These are phyloP conservation scores for Limnanthes douglasii DNA, from an alignment of 345 rosid species.

Conservation along the genomic window DNA sequence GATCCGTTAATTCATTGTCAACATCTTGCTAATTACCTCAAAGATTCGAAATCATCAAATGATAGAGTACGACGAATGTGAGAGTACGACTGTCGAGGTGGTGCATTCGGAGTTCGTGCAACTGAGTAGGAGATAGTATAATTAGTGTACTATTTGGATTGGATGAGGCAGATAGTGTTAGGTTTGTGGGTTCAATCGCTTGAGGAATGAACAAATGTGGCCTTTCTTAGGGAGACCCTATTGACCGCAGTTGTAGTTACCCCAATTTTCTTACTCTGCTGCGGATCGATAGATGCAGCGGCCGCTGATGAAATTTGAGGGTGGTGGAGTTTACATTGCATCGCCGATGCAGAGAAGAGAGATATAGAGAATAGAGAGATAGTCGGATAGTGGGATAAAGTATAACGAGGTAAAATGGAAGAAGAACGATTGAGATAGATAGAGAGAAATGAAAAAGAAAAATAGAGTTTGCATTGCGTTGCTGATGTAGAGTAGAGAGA, in stretches of 20 bases:
- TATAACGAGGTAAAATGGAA: slow-evolving; percentile 2
- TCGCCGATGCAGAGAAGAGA: slow-evolving; percentile 5
- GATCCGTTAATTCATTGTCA: slow-evolving; percentile 14
- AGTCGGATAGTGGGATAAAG: no score
- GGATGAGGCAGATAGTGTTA: no score
- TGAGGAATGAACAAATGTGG: slow-evolving; percentile 35
- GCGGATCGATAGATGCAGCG: slow-evolving; percentile 33
- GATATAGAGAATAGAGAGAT: no score
- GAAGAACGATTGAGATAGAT: background rate
- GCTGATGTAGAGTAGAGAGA: background rate
- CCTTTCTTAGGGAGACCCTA: slow-evolving; percentile 97
- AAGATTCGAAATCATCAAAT: slow-evolving; percentile 53
- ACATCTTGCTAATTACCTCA: slow-evolving; percentile 32
- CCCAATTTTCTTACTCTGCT: slow-evolving; percentile 49
- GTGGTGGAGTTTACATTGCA: slow-evolving; percentile 23
- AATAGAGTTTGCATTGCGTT: slow-evolving; percentile 27
- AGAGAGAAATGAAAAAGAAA: slow-evolving; percentile 9
- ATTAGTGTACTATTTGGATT: slow-evolving; percentile 1
- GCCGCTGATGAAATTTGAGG: slow-evolving; percentile 40
- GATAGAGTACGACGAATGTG: slow-evolving; percentile 85
- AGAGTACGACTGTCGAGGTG: slow-evolving; percentile 42
- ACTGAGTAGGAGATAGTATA: slow-evolving; percentile 24
- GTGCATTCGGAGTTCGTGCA: slow-evolving; percentile 10
- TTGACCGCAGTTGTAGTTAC: slow-evolving; percentile 91
- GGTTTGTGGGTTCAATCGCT: slow-evolving; percentile 14